Base-by-base conservation (phyloP, 148 eudicot species). In the Rhododendron vialii region DNA sequence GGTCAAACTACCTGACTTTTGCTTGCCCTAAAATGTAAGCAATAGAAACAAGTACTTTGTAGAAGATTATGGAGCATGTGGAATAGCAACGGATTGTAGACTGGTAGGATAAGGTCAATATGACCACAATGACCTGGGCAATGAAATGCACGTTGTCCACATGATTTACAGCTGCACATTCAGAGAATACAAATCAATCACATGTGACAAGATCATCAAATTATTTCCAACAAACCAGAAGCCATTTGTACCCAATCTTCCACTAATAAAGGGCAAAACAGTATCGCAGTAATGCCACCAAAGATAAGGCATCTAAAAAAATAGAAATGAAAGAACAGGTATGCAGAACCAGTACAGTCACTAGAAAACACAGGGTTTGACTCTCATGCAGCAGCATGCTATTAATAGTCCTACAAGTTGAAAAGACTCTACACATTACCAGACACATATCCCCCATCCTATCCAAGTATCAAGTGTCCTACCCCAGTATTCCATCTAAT, bases 71-170 rank as follows among this genome's bases (percentile, higher is more conserved):
- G 88, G 82, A 95, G 90, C 89, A 81, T 87, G 77, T 85, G 86
- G 78, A 97, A 95, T 7, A 94, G 86, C 90, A 97, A 86, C 3
- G 99, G 99, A 77, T 95, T 95, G 89, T 92, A 95, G 85, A 90
- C 93, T 35, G 89, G 85, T 78, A 90, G 84, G 65, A 92, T 90
- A 81, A 97, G 95, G 41, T 95, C 96, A 71, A 97, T 93, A 88
- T 97, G 96, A 78, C 99, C 99, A 89, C 94, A 97, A 91, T 97
- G 99, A 86, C 99, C 99, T 2, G 94, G 87, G 89, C 99, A 97
- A 83, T 83, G 28, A 87, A 77, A 90, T 55, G 90, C 74, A 35
- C 92, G 93, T 82, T 90, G 98, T 73, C 96, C 95, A 87, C 99
- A 97, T 35, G 94, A 83, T 91, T 90, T 94, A 88, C 99, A 97